A percentile compares a stretch with the other conserved stretches of the same genome.
Evolutionary conservation across 805 yeast genomes (phyloP).

Genomic region (Cyberlindnera xishuangbannaensis): DNA sequence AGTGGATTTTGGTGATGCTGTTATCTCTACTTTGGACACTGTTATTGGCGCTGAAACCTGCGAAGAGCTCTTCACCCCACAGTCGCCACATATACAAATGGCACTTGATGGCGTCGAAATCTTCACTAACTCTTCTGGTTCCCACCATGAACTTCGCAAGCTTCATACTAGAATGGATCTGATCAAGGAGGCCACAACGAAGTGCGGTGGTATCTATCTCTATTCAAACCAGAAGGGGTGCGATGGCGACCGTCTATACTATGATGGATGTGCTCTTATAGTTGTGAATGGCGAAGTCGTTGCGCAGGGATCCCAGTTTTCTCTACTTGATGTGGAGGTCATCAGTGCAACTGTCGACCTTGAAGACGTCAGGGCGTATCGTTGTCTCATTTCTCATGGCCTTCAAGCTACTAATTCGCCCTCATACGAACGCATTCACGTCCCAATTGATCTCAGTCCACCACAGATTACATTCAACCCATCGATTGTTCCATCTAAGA

Average conservation of each 20-base stretch:
- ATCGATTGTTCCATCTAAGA: slow-evolving; percentile 48
- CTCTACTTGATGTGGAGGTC: slow-evolving; percentile 88
- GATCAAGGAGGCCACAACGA: slow-evolving; percentile 87
- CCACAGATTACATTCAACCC: slow-evolving; percentile 55
- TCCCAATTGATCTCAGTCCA: slow-evolving; percentile 64
- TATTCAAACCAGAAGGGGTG: slow-evolving; percentile 97
- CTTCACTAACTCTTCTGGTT: slow-evolving; percentile 88
- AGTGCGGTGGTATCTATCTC: slow-evolving; percentile 93
- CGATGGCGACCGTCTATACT: slow-evolving; percentile 95
- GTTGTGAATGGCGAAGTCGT: slow-evolving; percentile 87
- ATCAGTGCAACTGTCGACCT: slow-evolving; percentile 91
- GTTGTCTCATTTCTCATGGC: slow-evolving; percentile 60
- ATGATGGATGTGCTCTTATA: slow-evolving; percentile 95
- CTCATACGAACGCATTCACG: slow-evolving; percentile 45
- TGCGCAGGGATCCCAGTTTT: slow-evolving; percentile 91
- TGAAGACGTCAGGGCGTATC: slow-evolving; percentile 82
- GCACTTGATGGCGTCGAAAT: slow-evolving; percentile 97
- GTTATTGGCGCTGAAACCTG: slow-evolving; percentile 97
- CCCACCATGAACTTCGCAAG: slow-evolving; percentile 95
- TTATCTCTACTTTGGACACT: slow-evolving; percentile 77
- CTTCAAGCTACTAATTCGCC: slow-evolving; percentile 26
- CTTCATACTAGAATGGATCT: slow-evolving; percentile 77
- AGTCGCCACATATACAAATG: slow-evolving; percentile 89
- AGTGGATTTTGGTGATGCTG: slow-evolving; percentile 88
- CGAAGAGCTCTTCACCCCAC: slow-evolving; percentile 95